These are phyloP conservation scores for Alternaria sp. DNA, from an alignment of 2,329 filamentous ascomycete species.

Conservation along the genomic window DNA sequence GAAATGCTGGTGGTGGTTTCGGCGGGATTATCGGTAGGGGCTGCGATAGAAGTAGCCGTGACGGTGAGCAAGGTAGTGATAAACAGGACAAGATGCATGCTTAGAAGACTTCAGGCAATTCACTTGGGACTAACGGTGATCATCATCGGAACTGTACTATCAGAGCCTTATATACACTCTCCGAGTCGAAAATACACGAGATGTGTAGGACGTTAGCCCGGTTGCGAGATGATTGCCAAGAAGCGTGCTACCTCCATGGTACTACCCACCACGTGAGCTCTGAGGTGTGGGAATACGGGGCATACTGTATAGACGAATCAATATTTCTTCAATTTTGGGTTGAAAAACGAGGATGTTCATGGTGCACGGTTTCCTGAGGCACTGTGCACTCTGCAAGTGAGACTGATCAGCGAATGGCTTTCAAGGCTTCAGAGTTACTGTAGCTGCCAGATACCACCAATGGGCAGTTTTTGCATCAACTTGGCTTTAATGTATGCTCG, in stretches of 20 bases:
- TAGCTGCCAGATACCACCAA: neutral
- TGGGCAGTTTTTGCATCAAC: neutral
- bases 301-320: neutral
- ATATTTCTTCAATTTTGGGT: neutral
- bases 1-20: neutral
- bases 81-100: neutral
- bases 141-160: neutral
- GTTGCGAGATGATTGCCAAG: neutral
- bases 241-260: neutral
- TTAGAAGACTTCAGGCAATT: neutral
- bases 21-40: neutral
- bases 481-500: neutral
- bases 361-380: neutral
- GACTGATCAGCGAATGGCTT: neutral
- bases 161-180: neutral
- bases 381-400: neutral
- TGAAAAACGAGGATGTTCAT: neutral
- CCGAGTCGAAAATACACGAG: neutral
- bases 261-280: neutral
- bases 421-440: neutral
- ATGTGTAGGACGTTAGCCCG: neutral
- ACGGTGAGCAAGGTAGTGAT: neutral
- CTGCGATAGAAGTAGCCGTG: neutral
- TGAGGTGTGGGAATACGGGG: neutral
- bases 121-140: neutral